These are phyloP conservation scores for Rhododendron henanense DNA, from an alignment of 148 eudicot species.

Conservation along the genomic window DNA sequence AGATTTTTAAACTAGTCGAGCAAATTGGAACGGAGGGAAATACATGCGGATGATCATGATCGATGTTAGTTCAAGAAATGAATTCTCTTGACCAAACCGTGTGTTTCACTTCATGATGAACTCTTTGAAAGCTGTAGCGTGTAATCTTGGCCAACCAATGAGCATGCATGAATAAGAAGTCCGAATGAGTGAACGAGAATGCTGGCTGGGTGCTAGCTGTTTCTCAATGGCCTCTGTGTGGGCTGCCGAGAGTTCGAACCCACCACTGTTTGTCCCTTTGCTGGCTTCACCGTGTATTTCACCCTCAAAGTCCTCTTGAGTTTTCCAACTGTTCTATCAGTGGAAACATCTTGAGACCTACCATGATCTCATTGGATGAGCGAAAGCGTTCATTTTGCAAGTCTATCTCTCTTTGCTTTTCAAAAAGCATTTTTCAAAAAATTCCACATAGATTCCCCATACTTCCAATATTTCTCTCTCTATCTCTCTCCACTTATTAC, in stretches of 20 bases:
- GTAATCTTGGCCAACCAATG: neutral
- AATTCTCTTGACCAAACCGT: too few species aligned
- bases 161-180: neutral
- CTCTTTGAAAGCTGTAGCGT: neutral
- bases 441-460: too few species aligned
- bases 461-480: too few species aligned
- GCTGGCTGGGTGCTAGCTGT: neutral
- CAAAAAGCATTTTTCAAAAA: too few species aligned
- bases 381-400: neutral
- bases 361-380: neutral
- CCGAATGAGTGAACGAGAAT: neutral
- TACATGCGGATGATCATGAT: too few species aligned
- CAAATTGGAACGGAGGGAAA: too few species aligned
- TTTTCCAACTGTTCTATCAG: neutral
- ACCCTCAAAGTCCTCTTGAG: neutral
- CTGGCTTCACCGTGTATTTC: neutral
- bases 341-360: neutral
- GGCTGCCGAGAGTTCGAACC: neutral
- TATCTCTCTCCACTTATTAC: too few species aligned
- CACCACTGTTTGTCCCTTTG: neutral
- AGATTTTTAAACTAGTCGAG: too few species aligned
- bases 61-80: too few species aligned
- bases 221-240: neutral
- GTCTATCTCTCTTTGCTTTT: too few species aligned
- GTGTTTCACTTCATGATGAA: neutral